Evolutionary conservation across 1,284 basidiomycete genomes (phyloP).

Genomic region (Ganoderma lucidum): DNA sequence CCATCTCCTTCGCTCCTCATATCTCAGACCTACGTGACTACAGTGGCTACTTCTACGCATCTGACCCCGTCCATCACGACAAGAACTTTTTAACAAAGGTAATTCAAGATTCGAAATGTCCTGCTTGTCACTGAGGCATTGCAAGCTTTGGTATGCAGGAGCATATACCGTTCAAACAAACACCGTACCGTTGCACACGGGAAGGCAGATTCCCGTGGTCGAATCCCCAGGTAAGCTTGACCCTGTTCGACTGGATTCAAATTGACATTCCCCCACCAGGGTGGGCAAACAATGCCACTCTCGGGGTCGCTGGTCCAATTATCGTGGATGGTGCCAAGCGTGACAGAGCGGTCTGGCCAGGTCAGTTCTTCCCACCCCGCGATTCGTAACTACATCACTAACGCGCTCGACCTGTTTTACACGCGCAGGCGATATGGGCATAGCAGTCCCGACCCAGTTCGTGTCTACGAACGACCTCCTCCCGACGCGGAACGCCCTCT

Average conservation of each 20-base stretch:
- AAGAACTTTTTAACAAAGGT: conserved; percentile 60
- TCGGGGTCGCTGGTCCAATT: conserved; percentile 65
- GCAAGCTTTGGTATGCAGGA: conserved; percentile 64
- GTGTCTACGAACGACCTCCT: conserved; percentile 66
- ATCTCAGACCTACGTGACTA: conserved; percentile 59
- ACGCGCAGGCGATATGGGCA: conserved; percentile 70
- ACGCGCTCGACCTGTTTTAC: not conserved
- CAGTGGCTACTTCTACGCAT: conserved; percentile 62
- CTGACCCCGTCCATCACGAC: conserved; percentile 56
- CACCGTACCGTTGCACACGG: conserved; percentile 60
- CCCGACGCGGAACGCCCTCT: conserved; percentile 61
- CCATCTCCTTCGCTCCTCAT: conserved; percentile 65
- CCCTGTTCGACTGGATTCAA: not conserved
- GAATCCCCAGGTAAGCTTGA: conserved; percentile 42
- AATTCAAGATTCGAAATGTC: not conserved
- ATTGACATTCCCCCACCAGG: conserved; percentile 38
- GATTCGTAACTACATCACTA: not conserved
- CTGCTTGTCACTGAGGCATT: not conserved
- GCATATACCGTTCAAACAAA: conserved; percentile 71
- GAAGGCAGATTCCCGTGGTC: conserved; percentile 57
- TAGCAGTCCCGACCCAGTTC: conserved; percentile 66
- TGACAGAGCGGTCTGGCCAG: conserved; percentile 45
- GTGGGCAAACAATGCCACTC: conserved; percentile 65
- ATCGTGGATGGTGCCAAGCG: conserved; percentile 72
- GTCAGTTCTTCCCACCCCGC: conserved; percentile 38